Evolutionary conservation across 139 green algal genomes (phyloP).

Genomic region (Penium margaritaceum): DNA sequence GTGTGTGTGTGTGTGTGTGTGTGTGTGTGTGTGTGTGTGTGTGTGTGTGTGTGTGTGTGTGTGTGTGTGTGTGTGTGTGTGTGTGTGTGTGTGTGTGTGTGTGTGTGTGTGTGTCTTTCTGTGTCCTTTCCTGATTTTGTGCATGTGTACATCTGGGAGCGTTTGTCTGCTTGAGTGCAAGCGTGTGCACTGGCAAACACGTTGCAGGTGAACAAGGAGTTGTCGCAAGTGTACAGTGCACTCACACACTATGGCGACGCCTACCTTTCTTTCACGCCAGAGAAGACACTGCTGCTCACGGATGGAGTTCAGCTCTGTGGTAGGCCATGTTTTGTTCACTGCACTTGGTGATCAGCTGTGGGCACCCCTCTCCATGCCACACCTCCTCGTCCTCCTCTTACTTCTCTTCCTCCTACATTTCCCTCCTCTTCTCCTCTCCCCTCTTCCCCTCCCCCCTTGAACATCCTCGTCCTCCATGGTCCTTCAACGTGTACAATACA

Average conservation of each 20-base stretch:
- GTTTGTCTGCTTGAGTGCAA: not conserved
- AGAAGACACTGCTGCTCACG: conserved; percentile 35
- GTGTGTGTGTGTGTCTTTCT: conserved; percentile 10
- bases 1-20: not conserved
- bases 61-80: too few species aligned
- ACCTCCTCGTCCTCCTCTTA: not conserved
- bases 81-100: conserved; percentile 2
- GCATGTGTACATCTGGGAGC: not conserved
- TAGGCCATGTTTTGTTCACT: not conserved
- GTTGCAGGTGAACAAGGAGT: conserved; percentile 29
- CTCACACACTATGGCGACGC: conserved; percentile 36
- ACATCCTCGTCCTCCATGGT: not conserved
- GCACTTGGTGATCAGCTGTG: not conserved
- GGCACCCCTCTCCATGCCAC: too few species aligned
- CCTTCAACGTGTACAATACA: not conserved
- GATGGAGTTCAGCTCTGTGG: conserved; percentile 35
- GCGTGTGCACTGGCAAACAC: not conserved
- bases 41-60: not conserved
- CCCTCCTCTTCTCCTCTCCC: not conserved
- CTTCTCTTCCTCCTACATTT: not conserved
- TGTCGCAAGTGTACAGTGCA: conserved; percentile 30
- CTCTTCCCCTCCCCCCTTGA: not conserved
- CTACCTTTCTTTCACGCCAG: conserved; percentile 35
- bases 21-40: not conserved
- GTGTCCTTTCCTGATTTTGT: not conserved